Conservation (phyloP, 768 basidiomycete species). For the Phylloporus sp. region DNA sequence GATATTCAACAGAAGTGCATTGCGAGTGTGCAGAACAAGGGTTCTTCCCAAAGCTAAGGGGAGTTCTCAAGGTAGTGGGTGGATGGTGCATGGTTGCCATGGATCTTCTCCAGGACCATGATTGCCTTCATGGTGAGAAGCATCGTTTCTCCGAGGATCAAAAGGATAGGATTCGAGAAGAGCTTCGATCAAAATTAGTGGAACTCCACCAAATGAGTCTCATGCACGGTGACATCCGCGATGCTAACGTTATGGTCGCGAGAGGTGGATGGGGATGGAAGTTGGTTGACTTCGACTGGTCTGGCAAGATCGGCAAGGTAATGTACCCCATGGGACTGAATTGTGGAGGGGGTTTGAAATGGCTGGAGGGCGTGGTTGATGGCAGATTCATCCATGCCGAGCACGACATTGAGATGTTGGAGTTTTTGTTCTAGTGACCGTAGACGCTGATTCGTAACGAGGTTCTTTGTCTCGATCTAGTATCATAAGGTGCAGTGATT, state of each 20-base stretch:
- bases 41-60: conserved; percentile 24
- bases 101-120: conserved; percentile 23
- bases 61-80: conserved; percentile 24
- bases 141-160: background rate
- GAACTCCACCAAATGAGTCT: background rate
- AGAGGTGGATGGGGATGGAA: background rate
- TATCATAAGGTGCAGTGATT: too few relatives aligned
- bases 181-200: background rate
- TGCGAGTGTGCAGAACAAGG: background rate
- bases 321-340: conserved; percentile 21
- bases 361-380: background rate
- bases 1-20: background rate
- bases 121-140: background rate
- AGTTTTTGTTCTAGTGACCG: background rate
- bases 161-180: background rate
- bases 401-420: background rate
- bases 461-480: too few relatives aligned
- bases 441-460: too few relatives aligned
- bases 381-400: background rate
- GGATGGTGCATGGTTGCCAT: conserved; percentile 34
- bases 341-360: background rate
- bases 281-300: conserved; percentile 29
- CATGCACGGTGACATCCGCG: background rate
- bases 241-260: background rate
- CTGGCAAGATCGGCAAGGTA: conserved; percentile 17